Evolutionary conservation across 345 rosid species (phyloP).

Genomic region (Cardamine resedifolia): DNA sequence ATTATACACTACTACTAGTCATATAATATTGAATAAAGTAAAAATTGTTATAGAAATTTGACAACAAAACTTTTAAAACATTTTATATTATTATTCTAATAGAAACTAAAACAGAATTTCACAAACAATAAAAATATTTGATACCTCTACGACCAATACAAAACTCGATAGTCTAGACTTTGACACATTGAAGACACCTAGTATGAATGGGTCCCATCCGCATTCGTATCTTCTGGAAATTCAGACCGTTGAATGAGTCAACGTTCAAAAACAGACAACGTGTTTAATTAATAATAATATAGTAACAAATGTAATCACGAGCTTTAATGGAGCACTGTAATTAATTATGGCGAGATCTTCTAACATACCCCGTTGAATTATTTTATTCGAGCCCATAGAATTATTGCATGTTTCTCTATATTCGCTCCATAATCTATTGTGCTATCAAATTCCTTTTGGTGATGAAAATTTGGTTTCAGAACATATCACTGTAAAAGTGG

Average conservation of each 20-base stretch:
- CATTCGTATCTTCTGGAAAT: neutral
- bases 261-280: conserved; percentile 27
- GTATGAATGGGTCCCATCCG: neutral
- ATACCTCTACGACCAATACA: neutral
- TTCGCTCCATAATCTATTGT: neutral
- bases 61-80: too few species aligned
- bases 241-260: conserved; percentile 24
- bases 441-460: neutral
- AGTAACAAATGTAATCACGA: neutral
- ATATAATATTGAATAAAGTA: too few species aligned
- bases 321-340: neutral
- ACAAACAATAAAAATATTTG: conserved; percentile 4
- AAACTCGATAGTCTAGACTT: neutral
- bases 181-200: neutral
- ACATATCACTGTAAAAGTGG: neutral
- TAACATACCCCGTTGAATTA: neutral
- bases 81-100: too few species aligned
- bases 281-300: neutral
- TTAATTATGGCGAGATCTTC: neutral
- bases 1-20: too few species aligned
- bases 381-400: neutral
- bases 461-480: neutral
- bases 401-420: neutral
- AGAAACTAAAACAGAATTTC: neutral
- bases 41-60: too few species aligned